These are phyloP conservation scores for Aureobasidium sp. DNA, from an alignment of 2,329 filamentous ascomycete species.

Conservation along the genomic window DNA sequence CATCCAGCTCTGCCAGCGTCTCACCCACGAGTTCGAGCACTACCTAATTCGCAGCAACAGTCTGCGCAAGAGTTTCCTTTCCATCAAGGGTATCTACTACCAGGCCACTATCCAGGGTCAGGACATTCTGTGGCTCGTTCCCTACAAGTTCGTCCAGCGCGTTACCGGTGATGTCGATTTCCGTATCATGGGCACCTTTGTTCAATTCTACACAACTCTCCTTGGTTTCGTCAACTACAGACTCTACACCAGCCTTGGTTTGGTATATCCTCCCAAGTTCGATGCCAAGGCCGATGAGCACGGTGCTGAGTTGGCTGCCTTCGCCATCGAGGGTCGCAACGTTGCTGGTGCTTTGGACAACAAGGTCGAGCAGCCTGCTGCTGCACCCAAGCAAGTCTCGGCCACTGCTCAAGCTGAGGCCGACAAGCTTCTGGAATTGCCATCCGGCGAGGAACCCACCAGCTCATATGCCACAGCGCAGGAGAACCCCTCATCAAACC, in stretches of 20 bases:
- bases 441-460: conserved; percentile 11
- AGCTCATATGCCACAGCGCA: conserved; percentile 19
- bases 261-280: conserved; percentile 95
- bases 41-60: conserved; percentile 90
- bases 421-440: conserved; percentile 32
- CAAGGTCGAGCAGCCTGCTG: conserved; percentile 18
- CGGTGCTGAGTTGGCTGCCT: conserved; percentile 82
- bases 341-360: conserved; percentile 19
- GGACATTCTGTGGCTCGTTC: conserved; percentile 93
- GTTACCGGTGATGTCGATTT: conserved; percentile 94
- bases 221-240: conserved; percentile 94
- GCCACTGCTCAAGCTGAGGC: conserved; percentile 40
- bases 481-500: conserved; percentile 33
- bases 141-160: conserved; percentile 95
- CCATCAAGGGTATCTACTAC: conserved; percentile 99
- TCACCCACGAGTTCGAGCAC: conserved; percentile 95
- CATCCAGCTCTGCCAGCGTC: conserved; percentile 84
- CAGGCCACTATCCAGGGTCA: conserved; percentile 96
- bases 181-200: conserved; percentile 97
- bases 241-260: conserved; percentile 79
- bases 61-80: conserved; percentile 90
- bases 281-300: conserved; percentile 78
- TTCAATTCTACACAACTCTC: conserved; percentile 97
- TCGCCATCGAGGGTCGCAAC: conserved; percentile 71
- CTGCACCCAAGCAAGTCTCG: conserved; percentile 17